Percentiles rank a stretch among this genome's conserved stretches.
phyloP scores from a whole-genome alignment of 306 rosid species.

The Castanopsis chinensis region DNA sequence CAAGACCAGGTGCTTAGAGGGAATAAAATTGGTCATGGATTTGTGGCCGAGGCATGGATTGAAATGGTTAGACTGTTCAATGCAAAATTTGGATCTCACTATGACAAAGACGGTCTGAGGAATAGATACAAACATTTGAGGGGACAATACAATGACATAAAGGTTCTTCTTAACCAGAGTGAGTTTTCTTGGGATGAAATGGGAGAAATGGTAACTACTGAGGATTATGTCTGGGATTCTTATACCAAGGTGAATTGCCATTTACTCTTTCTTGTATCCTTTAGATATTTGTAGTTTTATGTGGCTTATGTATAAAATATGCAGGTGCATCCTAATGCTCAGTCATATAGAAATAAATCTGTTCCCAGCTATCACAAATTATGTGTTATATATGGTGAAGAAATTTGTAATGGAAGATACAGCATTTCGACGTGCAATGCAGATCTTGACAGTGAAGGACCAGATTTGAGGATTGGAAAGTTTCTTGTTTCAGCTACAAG shows the following conservation, averaged over 20 bases:
- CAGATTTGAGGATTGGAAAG: slow-evolving; percentile 28
- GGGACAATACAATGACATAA: slow-evolving; percentile 16
- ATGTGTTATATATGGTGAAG: slow-evolving; percentile 16
- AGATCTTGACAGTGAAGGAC: slow-evolving; percentile 27
- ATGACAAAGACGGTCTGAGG: slow-evolving; percentile 13
- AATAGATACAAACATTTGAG: slow-evolving; percentile 11
- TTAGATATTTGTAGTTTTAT: background rate
- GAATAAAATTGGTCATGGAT: slow-evolving; percentile 13
- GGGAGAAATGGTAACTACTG: slow-evolving; percentile 14
- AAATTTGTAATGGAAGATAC: slow-evolving; percentile 15
- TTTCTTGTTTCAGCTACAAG: slow-evolving; percentile 8
- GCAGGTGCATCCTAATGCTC: slow-evolving; percentile 21
- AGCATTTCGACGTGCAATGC: slow-evolving; percentile 17
- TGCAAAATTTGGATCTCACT: slow-evolving; percentile 13
- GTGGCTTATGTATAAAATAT: slow-evolving; percentile 1
- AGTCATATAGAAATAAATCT: too few species aligned
- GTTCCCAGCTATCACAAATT: slow-evolving; percentile 20
- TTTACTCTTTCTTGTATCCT: background rate
- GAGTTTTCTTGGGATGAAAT: slow-evolving; percentile 7
- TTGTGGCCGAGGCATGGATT: slow-evolving; percentile 6
- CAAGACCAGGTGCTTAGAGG: slow-evolving; percentile 11
- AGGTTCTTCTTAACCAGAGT: slow-evolving; percentile 3
- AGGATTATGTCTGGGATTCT: slow-evolving; percentile 7
- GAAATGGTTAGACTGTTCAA: slow-evolving; percentile 15
- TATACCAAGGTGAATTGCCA: slow-evolving; percentile 1